Evolutionary conservation across 371 early-diverging fungal genomes (phyloP).

Genomic region (Mortierella sp.): DNA sequence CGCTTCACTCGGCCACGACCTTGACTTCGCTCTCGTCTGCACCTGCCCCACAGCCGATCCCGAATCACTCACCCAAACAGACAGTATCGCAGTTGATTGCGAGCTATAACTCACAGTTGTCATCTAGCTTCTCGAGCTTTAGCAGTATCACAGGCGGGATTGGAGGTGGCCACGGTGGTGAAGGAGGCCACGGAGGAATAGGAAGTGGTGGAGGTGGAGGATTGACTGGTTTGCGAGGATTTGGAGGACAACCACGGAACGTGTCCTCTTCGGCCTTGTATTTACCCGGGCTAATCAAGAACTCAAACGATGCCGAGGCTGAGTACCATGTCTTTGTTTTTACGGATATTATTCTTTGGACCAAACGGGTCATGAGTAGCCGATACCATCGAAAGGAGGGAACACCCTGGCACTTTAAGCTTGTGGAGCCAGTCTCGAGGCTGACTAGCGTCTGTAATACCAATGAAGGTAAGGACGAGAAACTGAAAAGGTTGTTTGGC

Average conservation of each 20-base stretch:
- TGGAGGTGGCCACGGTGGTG: no score
- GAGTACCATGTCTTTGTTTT: constrained; percentile 53
- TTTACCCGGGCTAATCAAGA: constrained; percentile 39
- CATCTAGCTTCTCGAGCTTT: constrained; percentile 37
- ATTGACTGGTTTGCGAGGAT: neutral
- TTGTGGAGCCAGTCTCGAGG: constrained; percentile 46
- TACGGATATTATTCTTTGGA: constrained; percentile 50
- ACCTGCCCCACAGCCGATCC: constrained; percentile 1
- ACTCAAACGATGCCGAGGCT: constrained; percentile 41
- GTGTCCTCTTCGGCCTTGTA: constrained; percentile 36
- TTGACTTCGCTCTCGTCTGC: constrained; percentile 30
- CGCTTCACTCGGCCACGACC: constrained; percentile 32
- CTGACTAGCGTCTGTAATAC: constrained; percentile 45
- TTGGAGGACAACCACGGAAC: constrained; percentile 28
- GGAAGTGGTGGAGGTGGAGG: no score
- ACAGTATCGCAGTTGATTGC: constrained; percentile 36
- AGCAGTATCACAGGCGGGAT: neutral
- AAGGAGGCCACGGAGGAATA: no score
- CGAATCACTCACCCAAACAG: constrained; percentile 21
- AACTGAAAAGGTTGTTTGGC: neutral
- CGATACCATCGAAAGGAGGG: constrained; percentile 52
- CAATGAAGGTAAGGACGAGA: constrained; percentile 29
- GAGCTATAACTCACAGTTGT: constrained; percentile 33
- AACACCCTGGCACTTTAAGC: constrained; percentile 45
- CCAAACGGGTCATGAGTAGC: constrained; percentile 42